Percentiles rank a stretch among this genome's conserved stretches.
phyloP scores from a whole-genome alignment of 345 rosid genomes.

The Ailanthus altissimus region DNA sequence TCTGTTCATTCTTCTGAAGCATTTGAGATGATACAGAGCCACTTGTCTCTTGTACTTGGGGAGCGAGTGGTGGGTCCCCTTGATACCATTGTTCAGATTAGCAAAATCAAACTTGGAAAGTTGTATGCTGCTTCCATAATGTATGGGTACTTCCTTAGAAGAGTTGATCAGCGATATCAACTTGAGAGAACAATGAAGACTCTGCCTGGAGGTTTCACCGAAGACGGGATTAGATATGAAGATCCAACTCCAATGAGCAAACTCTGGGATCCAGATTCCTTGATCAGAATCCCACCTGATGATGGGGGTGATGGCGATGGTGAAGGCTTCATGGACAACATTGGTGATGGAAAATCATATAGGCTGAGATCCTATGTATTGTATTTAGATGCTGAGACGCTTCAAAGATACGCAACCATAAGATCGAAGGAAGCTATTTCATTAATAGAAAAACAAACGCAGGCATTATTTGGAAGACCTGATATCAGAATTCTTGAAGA shows the following conservation, averaged over 20 bases:
- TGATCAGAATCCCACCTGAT: constrained; percentile 56
- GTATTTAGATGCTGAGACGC: constrained; percentile 84
- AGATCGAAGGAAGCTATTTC: constrained; percentile 88
- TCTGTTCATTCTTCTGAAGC: constrained; percentile 91
- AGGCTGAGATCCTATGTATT: constrained; percentile 78
- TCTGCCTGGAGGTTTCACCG: constrained; percentile 58
- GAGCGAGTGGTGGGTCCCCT: constrained; percentile 77
- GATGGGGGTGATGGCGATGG: constrained; percentile 31
- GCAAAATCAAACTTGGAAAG: constrained; percentile 90
- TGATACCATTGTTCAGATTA: constrained; percentile 63
- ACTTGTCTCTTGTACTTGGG: constrained; percentile 74
- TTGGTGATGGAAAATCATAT: constrained; percentile 40
- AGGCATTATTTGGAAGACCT: constrained; percentile 86
- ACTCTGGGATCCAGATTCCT: constrained; percentile 78
- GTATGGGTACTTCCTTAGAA: constrained; percentile 89
- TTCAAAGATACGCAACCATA: constrained; percentile 86
- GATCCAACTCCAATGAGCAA: constrained; percentile 48
- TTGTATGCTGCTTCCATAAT: constrained; percentile 88
- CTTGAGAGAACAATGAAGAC: constrained; percentile 86
- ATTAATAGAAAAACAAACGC: constrained; percentile 85
- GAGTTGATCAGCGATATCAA: constrained; percentile 88
- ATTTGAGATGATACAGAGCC: constrained; percentile 90
- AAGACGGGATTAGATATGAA: constrained; percentile 39
- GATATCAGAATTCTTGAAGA: constrained; percentile 70
- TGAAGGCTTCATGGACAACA: constrained; percentile 31